A percentile compares a stretch with the other conserved stretches of the same genome.
phyloP scores from a whole-genome alignment of 352 stramenopile species.

The Pythium sukuiense region DNA sequence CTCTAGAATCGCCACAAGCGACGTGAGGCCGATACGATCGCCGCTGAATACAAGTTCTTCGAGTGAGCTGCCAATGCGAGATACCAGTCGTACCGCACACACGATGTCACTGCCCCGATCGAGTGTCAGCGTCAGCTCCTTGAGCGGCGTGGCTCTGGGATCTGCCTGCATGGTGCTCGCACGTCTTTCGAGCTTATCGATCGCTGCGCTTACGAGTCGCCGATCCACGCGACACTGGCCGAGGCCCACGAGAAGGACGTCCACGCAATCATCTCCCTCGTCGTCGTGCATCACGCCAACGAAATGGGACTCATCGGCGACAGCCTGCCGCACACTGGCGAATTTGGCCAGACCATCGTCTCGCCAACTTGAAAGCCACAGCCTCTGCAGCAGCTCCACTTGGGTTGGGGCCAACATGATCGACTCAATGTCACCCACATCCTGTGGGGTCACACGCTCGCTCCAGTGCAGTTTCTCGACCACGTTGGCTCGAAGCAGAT shows the following conservation, averaged over 20 bases:
- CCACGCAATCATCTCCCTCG: neutral
- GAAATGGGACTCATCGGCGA: constrained; percentile 1
- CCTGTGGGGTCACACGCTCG: neutral
- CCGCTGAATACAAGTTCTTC: neutral
- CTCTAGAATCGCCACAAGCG: neutral
- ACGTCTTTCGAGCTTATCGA: neutral
- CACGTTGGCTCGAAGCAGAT: neutral
- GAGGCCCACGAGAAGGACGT: neutral
- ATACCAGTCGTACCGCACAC: neutral
- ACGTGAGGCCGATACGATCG: neutral
- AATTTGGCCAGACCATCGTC: neutral
- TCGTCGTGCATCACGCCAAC: constrained; percentile 4
- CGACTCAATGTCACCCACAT: neutral
- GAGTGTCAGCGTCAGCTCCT: neutral
- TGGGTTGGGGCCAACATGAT: neutral
- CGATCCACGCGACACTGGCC: neutral
- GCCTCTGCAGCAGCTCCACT: neutral
- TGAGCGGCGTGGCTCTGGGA: neutral
- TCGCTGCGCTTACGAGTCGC: neutral
- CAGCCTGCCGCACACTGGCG: neutral
- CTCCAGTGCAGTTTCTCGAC: neutral
- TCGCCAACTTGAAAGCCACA: neutral
- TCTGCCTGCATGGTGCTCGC: neutral
- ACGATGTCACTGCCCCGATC: neutral
- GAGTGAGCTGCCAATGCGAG: neutral